phyloP scores from a whole-genome alignment of 352 stramenopile genomes.

The Phytophthora brassicae region DNA sequence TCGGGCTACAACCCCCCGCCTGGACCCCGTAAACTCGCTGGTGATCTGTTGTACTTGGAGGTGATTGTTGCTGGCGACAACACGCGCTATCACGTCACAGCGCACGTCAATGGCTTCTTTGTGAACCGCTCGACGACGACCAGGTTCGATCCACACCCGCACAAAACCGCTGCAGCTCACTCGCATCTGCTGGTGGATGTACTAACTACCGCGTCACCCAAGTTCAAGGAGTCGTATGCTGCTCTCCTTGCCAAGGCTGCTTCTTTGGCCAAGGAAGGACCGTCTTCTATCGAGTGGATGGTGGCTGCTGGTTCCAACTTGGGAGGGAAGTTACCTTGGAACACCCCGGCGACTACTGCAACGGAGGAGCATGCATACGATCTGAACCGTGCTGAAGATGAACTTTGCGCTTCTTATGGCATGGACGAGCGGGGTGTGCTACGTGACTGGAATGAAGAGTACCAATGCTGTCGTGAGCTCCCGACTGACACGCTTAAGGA shows the following conservation, averaged over 20 bases:
- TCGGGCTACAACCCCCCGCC: constrained; percentile 96
- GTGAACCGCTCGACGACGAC: constrained; percentile 85
- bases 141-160: constrained; percentile 84
- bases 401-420: constrained; percentile 87
- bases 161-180: constrained; percentile 34
- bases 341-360: constrained; percentile 44
- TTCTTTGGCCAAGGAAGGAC: constrained; percentile 68
- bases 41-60: constrained; percentile 95
- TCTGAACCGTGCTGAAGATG: constrained; percentile 87
- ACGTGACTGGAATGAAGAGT: constrained; percentile 98
- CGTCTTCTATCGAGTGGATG: constrained; percentile 87
- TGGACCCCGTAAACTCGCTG: constrained; percentile 85
- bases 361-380: constrained; percentile 70
- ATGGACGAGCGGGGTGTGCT: constrained; percentile 92
- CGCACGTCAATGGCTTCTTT: constrained; percentile 92
- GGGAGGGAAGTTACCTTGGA: constrained; percentile 80
- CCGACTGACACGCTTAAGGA: constrained; percentile 81
- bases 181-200: constrained; percentile 84
- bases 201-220: constrained; percentile 62
- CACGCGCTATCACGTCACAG: constrained; percentile 84
- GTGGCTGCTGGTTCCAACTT: constrained; percentile 76
- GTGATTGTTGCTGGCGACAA: constrained; percentile 71
- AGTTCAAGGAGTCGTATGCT: constrained; percentile 75
- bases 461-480: constrained; percentile 91
- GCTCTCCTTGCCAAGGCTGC: constrained; percentile 82